Evolutionary conservation across 345 rosid genomes (phyloP).

Genomic region (Pelargonium nanum): DNA sequence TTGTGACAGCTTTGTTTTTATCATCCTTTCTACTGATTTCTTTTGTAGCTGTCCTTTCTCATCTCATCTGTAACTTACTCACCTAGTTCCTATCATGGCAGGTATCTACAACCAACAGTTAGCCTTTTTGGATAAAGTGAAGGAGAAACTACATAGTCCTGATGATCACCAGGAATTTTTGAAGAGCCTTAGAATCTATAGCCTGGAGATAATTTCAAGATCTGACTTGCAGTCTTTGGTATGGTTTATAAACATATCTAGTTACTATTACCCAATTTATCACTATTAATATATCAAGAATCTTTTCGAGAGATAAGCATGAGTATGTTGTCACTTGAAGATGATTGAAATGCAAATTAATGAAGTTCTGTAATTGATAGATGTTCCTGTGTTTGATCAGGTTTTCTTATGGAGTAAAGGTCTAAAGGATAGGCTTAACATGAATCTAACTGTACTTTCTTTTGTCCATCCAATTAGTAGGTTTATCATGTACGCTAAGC

Average conservation of each 20-base stretch:
- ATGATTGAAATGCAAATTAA: too few relatives aligned
- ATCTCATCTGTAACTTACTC: constrained; percentile 1
- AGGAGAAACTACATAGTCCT: constrained; percentile 51
- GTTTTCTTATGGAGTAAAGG: too few relatives aligned
- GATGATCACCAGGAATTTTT: constrained; percentile 73
- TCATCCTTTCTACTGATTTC: not conserved
- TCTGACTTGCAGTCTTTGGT: constrained; percentile 81
- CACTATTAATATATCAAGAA: not conserved
- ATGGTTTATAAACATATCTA: constrained; percentile 17
- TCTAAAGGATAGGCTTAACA: too few relatives aligned
- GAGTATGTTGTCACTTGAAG: too few relatives aligned
- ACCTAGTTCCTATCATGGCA: constrained; percentile 22
- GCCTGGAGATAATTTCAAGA: constrained; percentile 70
- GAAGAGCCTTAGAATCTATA: constrained; percentile 73
- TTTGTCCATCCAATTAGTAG: too few relatives aligned
- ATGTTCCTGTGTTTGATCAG: too few relatives aligned
- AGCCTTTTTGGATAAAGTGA: constrained; percentile 76
- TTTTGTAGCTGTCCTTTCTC: not conserved
- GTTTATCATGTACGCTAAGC: too few relatives aligned
- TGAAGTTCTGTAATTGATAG: too few relatives aligned
- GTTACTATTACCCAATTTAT: not conserved
- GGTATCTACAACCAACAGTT: constrained; percentile 60
- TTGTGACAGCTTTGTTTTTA: not conserved
- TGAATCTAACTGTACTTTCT: too few relatives aligned
- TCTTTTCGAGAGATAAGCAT: not conserved